Conservation (phyloP, 2,329 filamentous ascomycete genomes). For the Xylaria sp. region DNA sequence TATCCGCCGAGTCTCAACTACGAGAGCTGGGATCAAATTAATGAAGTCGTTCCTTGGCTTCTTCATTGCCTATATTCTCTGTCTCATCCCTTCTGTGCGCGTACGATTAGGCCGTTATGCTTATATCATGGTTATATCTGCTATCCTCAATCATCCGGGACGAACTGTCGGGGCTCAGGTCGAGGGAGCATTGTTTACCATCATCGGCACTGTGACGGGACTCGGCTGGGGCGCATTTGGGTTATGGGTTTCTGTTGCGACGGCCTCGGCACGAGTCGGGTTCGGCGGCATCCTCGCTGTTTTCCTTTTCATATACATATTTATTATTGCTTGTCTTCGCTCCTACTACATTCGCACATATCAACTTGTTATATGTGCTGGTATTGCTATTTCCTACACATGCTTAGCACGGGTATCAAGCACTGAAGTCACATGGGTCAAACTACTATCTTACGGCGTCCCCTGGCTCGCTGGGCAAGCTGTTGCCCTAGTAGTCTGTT, state of each 20-base stretch:
- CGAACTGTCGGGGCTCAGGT: conserved; percentile 67
- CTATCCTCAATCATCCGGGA: conserved; percentile 68
- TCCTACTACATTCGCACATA: conserved; percentile 67
- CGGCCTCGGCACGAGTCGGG: conserved; percentile 56
- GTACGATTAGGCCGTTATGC: conserved; percentile 64
- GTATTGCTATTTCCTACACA: conserved; percentile 65
- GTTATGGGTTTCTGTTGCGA: conserved; percentile 64
- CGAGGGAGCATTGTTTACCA: conserved; percentile 65
- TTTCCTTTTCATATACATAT: conserved; percentile 66
- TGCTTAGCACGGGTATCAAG: conserved; percentile 62
- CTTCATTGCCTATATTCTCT: conserved; percentile 66
- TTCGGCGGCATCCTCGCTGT: conserved; percentile 66
- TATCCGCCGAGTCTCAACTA: conserved; percentile 56
- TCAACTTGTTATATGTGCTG: conserved; percentile 65
- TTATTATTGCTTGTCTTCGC: conserved; percentile 62
- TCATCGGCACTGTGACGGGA: conserved; percentile 64
- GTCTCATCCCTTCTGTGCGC: conserved; percentile 61
- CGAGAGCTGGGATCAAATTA: conserved; percentile 62
- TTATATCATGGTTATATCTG: conserved; percentile 67
- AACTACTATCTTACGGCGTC: conserved; percentile 63
- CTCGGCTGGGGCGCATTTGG: conserved; percentile 67
- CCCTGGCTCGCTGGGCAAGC: conserved; percentile 67
- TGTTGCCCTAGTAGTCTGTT: conserved; percentile 62
- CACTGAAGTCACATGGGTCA: conserved; percentile 59
- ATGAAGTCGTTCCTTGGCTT: conserved; percentile 67